These are phyloP conservation scores for Ustilago esculenta DNA, from an alignment of 1,284 basidiomycete species.

Conservation along the genomic window DNA sequence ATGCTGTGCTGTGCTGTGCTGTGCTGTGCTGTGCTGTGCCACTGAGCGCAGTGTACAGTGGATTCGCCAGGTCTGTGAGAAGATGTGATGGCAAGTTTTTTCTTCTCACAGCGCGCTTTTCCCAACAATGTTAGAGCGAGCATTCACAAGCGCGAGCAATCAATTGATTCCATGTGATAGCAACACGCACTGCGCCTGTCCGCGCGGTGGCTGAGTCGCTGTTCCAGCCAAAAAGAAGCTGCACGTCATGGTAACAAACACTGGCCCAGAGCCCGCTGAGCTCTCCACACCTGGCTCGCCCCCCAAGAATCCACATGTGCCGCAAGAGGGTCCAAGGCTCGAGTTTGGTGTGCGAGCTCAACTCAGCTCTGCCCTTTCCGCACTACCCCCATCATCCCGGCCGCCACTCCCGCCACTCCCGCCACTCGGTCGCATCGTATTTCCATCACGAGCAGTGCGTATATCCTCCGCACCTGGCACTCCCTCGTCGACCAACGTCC, in stretches of 20 bases:
- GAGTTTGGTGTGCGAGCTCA: neutral
- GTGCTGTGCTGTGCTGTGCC: neutral
- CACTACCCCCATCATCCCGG: slow-evolving; percentile 17
- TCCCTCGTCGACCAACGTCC: slow-evolving; percentile 8
- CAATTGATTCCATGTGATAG: slow-evolving; percentile 16
- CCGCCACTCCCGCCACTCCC: neutral
- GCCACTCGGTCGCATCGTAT: neutral
- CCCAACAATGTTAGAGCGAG: slow-evolving; percentile 21
- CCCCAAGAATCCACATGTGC: no score
- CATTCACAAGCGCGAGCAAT: no score
- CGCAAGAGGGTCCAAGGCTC: neutral
- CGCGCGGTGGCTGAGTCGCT: slow-evolving; percentile 17
- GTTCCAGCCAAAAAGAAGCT: no score
- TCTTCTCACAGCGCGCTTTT: no score
- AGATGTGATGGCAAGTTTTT: slow-evolving; percentile 29
- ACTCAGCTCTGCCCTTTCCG: slow-evolving; percentile 9
- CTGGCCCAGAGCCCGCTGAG: no score
- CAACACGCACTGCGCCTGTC: slow-evolving; percentile 1
- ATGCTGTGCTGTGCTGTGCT: no score
- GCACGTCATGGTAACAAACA: no score
- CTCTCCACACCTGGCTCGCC: no score
- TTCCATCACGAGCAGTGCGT: neutral
- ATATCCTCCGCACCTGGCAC: neutral
- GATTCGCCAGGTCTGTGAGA: neutral
- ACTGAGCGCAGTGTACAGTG: no score